Evolutionary conservation across 2,329 filamentous ascomycete species (phyloP), one percentile per base, ranked within the genome.

Genomic region (Cladosporium sphaerospermum): DNA sequence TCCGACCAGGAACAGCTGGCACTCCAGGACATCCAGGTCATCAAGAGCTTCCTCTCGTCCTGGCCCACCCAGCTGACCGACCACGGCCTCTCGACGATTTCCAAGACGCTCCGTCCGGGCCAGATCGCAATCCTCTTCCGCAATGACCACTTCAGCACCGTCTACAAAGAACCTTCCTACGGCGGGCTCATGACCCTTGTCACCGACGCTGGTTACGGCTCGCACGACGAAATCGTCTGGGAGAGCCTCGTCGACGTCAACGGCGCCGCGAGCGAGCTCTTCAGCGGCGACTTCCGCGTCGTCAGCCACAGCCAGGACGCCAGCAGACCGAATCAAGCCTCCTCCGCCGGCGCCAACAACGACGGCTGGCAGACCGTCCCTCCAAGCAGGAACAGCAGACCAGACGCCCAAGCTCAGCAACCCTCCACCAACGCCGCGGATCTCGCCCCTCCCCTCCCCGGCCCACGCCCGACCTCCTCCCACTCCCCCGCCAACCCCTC

Each of bases 121-220:
- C 83, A 86, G 1, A 82, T 96, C 57, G 89, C 89, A 0, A 97
- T 99, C 46, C 72, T 99, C 1, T 99, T 99, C 74, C 83, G 93
- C 23, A 99, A 99, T 63, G 92, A 99, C 65, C 93, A 99, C 67
- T 99, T 99, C 65, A 90, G 89, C 40, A 97, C 92, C 0, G 70
- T 99, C 0, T 96, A 95, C 70, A 89, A 91, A 56, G 89, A 97
- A 62, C 89, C 92, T 0, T 75, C 84, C 42, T 89, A 85, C 0
- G 77, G 82, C 39, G 80, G 88, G 59, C 77, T 97, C 1, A 81
- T 92, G 58, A 89, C 88, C 0, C 74, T 99, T 3, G 90, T 99
- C 11, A 97, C 93, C 0, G 93, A 99, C 66, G 87, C 89, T 23
- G 93, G 93, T 1, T 99, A 95, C 64, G 84, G 86, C 9, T 81